phyloP scores from a whole-genome alignment of 2,329 filamentous ascomycete genomes.

The Trichophyton schoenleinii region DNA sequence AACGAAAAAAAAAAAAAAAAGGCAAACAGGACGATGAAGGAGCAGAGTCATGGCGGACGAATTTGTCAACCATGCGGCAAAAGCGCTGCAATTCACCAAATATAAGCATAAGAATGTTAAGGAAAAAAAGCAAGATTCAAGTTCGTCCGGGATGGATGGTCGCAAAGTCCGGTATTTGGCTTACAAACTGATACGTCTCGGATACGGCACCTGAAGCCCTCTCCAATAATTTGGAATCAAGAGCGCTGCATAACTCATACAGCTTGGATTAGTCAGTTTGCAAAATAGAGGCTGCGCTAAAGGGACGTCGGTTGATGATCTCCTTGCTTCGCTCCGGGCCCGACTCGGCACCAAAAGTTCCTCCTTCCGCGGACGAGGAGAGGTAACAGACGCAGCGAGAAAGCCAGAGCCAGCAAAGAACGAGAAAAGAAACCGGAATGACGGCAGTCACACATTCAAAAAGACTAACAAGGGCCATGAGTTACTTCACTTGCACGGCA shows the following conservation, averaged over 20 bases:
- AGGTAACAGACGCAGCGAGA: neutral
- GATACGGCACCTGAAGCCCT: neutral
- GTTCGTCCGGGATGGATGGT: neutral
- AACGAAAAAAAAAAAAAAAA: neutral
- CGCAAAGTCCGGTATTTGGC: neutral
- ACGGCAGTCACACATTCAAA: neutral
- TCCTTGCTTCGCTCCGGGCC: neutral
- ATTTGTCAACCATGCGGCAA: neutral
- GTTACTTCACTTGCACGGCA: no score
- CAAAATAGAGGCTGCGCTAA: neutral
- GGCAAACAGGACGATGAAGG: neutral
- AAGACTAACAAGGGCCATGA: no score
- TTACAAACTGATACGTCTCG: neutral
- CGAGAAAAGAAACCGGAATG: neutral
- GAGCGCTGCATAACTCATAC: neutral
- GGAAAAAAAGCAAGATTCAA: neutral
- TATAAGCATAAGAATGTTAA: neutral
- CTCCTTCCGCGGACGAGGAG: neutral
- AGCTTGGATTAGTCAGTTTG: neutral
- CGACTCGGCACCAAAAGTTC: neutral
- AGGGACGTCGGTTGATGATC: neutral
- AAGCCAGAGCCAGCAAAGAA: neutral
- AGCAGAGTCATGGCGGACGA: neutral
- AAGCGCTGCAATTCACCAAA: neutral
- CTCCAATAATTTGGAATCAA: constrained; percentile 1